Conservation (phyloP, 2,329 filamentous ascomycete species). For the Monosporascus ibericus region DNA sequence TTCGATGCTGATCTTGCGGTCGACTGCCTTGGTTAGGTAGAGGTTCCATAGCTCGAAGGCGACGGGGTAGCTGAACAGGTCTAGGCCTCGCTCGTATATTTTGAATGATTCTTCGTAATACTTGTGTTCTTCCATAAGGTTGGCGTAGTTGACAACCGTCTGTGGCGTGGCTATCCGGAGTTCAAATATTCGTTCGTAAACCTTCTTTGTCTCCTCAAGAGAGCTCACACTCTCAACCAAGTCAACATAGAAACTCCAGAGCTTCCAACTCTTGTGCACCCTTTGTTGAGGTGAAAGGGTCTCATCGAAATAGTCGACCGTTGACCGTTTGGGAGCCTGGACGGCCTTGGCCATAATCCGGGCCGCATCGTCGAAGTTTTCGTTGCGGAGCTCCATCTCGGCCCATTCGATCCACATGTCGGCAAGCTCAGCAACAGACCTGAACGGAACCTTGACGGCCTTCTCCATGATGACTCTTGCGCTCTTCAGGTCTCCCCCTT, state of each 20-base stretch:
- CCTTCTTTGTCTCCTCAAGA: conserved; percentile 83
- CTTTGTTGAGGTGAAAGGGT: conserved; percentile 88
- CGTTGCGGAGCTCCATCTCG: conserved; percentile 92
- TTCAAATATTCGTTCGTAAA: conserved; percentile 97
- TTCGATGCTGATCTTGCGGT: conserved; percentile 93
- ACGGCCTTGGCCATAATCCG: conserved; percentile 96
- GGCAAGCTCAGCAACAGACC: conserved; percentile 91
- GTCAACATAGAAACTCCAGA: conserved; percentile 99
- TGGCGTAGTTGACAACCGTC: conserved; percentile 97
- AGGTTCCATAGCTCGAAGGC: conserved; percentile 98
- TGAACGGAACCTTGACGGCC: conserved; percentile 95
- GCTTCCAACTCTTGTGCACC: conserved; percentile 98
- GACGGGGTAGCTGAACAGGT: conserved; percentile 97
- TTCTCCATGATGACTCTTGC: conserved; percentile 95
- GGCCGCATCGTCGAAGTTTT: conserved; percentile 92
- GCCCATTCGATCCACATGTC: conserved; percentile 99
- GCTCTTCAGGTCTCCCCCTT: conserved; percentile 74
- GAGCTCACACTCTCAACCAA: conserved; percentile 91
- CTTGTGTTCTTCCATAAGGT: conserved; percentile 85
- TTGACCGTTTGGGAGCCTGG: conserved; percentile 94
- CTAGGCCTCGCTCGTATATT: conserved; percentile 88
- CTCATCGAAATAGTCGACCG: conserved; percentile 98
- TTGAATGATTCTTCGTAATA: conserved; percentile 99
- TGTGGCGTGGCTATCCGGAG: conserved; percentile 96
- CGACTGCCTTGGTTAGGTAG: conserved; percentile 94